Conservation (phyloP, 1,284 basidiomycete species). For the Xerocomus minutiporus region DNA sequence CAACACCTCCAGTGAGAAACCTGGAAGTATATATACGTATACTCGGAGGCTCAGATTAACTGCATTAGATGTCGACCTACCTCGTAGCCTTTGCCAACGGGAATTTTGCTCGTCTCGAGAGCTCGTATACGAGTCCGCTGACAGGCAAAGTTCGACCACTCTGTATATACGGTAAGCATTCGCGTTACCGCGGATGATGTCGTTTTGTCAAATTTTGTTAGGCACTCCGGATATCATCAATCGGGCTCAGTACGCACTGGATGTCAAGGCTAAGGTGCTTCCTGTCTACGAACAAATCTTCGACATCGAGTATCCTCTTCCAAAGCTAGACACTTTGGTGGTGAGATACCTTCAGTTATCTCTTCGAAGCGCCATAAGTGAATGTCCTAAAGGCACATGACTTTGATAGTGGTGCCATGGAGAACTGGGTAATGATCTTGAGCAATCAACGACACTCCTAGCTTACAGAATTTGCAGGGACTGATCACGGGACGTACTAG, state of each 20-base stretch:
- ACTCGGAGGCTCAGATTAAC: not conserved
- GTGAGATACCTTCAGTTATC: constrained; percentile 36
- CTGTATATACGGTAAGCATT: constrained; percentile 68
- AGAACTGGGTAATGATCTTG: constrained; percentile 66
- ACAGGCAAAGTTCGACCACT: constrained; percentile 81
- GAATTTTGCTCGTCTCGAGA: constrained; percentile 70
- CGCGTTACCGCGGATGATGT: not conserved
- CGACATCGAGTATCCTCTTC: constrained; percentile 86
- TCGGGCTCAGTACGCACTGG: constrained; percentile 80
- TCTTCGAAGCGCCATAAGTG: not conserved
- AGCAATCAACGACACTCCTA: not conserved
- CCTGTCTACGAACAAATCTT: constrained; percentile 94
- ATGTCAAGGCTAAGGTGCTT: constrained; percentile 82
- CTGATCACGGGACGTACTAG: constrained; percentile 88
- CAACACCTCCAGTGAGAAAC: constrained; percentile 51
- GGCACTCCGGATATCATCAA: constrained; percentile 85
- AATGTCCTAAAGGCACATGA: constrained; percentile 56
- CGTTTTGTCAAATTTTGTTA: constrained; percentile 27
- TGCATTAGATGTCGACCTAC: constrained; percentile 75
- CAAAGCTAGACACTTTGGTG: constrained; percentile 88
- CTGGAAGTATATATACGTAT: not conserved
- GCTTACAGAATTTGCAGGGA: constrained; percentile 42
- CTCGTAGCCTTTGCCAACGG: constrained; percentile 92
- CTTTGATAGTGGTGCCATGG: constrained; percentile 92
- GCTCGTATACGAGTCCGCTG: constrained; percentile 76